Base-by-base conservation (phyloP, 768 basidiomycete species). In the Lactarius sanguifluus region DNA sequence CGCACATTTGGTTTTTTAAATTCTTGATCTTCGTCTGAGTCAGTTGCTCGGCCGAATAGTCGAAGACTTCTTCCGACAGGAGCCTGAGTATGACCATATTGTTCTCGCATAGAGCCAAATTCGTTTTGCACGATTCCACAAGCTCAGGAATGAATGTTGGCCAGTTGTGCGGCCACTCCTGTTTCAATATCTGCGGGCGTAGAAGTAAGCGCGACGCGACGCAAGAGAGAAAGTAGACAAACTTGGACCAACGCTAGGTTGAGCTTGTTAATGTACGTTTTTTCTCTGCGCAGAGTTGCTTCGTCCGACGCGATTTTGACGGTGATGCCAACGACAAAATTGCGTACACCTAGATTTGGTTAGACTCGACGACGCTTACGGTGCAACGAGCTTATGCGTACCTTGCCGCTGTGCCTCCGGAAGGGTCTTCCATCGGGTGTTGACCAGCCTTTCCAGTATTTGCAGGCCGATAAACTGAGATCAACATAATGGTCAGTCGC, bases 111-210 rank as follows among this genome's bases (percentile, higher is more conserved):
- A 98, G 85, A 2, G 92, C 89, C 47, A 98, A 86, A 75, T 95
- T 98, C 52, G 93, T 94, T 78, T 96, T 96, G 54, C 96, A 98
- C 9, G 96, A 97, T 71, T 95, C 90, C 66, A 98, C 95, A 56
- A 98, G 91, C 77, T 98, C 96, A 13, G 92, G 88, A 73, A 98
- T 97, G 81, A 98, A 98, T 25, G 85, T 92, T 38, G 96, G 96
- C 97, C 97, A 99, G 74, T 97, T 95, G 76, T 97, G 93, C 30
- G 96, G 96, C 97, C 97, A 99, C 76, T 98, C 97, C 81, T 98
- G 97, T 79, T 98, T 99, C 70, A 99, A 81, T 67, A 99, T 97
- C 95, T 99, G 73, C 23, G 34, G 15, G 50, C 45, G n/a, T 13
- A 50, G 57, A 16, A 8, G 60, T 52, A 36, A 66, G 59, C 32